phyloP scores from a whole-genome alignment of 2,329 filamentous ascomycete genomes.

The Hymenoscyphus infarciens region DNA sequence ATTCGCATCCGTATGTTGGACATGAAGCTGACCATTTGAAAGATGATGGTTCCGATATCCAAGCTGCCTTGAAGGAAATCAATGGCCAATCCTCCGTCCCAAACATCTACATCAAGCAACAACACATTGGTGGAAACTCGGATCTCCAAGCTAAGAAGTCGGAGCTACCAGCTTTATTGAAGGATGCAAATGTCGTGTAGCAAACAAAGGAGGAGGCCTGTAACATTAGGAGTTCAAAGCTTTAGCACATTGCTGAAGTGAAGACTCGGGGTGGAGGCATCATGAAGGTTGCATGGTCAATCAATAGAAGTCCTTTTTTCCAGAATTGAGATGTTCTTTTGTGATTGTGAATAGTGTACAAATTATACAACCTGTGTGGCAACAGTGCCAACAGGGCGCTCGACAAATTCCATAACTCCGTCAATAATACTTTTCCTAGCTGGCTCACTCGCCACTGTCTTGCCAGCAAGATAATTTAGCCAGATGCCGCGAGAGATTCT shows the following conservation, averaged over 20 bases:
- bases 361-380: slow-evolving; percentile 63
- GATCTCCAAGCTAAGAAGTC: slow-evolving; percentile 67
- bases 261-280: background rate
- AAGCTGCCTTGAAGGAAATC: slow-evolving; percentile 76
- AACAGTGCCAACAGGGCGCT: slow-evolving; percentile 82
- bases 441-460: slow-evolving; percentile 79
- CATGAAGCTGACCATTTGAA: slow-evolving; percentile 5
- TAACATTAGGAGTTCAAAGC: background rate
- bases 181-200: slow-evolving; percentile 60
- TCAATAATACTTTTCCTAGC: slow-evolving; percentile 80
- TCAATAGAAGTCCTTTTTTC: background rate
- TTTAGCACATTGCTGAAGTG: background rate
- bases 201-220: background rate
- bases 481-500: slow-evolving; percentile 77
- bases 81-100: slow-evolving; percentile 85
- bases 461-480: slow-evolving; percentile 86
- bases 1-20: background rate
- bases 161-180: slow-evolving; percentile 63
- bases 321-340: slow-evolving; percentile 2
- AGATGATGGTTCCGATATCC: slow-evolving; percentile 82
- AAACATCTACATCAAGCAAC: slow-evolving; percentile 86
- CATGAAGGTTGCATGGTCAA: background rate
- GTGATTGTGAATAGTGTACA: background rate
- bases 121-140: slow-evolving; percentile 97
- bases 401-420: slow-evolving; percentile 83